phyloP scores from a whole-genome alignment of 257 asterid species.

The Parsonsia alboflavescens region DNA sequence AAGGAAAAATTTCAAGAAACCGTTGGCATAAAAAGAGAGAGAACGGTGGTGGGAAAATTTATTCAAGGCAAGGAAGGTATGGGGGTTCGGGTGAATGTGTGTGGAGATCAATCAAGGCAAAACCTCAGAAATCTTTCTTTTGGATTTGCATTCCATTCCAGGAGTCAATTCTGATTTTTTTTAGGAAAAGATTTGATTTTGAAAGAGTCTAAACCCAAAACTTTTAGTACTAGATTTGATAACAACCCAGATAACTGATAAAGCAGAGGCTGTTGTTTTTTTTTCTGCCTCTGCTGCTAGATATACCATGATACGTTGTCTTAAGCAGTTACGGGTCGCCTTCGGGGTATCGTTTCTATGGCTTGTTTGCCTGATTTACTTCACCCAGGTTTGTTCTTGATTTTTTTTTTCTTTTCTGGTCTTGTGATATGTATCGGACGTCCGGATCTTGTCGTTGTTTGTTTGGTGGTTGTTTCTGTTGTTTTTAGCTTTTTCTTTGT shows the following conservation, averaged over 20 bases:
- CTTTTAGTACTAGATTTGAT: neutral
- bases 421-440: neutral
- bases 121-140: neutral
- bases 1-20: neutral
- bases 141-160: neutral
- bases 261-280: conserved; percentile 6
- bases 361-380: conserved; percentile 92
- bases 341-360: conserved; percentile 84
- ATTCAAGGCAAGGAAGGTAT: neutral
- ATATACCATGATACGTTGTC: conserved; percentile 55
- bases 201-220: conserved; percentile 1
- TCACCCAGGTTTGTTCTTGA: conserved; percentile 67
- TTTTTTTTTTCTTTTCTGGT: too few species aligned
- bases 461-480: neutral
- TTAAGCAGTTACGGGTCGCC: conserved; percentile 62
- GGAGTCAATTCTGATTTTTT: neutral
- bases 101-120: neutral
- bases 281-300: conserved; percentile 6
- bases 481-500: neutral
- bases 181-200: neutral
- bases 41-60: conserved; percentile 8
- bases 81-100: neutral
- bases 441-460: neutral
- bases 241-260: neutral
- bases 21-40: neutral